Percentiles rank a stretch among this genome's conserved stretches.
Evolutionary conservation across 495 filamentous ascomycete species (phyloP).

Genomic region (Friedmanniomyces endolithicus): DNA sequence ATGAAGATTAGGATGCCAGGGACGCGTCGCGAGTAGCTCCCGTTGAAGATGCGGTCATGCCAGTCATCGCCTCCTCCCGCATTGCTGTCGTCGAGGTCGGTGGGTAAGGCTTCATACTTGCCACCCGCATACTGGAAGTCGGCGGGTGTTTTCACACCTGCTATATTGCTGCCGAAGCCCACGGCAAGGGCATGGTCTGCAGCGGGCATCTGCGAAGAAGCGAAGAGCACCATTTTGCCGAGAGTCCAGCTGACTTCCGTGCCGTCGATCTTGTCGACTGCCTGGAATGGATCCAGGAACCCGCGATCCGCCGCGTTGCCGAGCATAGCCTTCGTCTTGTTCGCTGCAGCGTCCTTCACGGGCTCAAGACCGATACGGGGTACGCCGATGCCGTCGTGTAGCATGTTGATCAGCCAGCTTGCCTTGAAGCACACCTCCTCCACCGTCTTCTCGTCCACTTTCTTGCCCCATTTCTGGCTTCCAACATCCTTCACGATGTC

Average conservation of each 20-base stretch:
- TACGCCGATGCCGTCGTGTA: slow-evolving; percentile 91
- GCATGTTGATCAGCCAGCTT: slow-evolving; percentile 89
- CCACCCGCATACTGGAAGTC: slow-evolving; percentile 83
- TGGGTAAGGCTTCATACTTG: slow-evolving; percentile 23
- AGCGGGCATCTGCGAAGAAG: slow-evolving; percentile 68
- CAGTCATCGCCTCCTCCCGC: slow-evolving; percentile 46
- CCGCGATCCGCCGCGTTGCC: slow-evolving; percentile 63
- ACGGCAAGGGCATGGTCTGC: slow-evolving; percentile 54
- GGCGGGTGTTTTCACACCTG: slow-evolving; percentile 43
- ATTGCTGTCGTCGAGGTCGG: slow-evolving; percentile 35
- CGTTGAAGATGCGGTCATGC: slow-evolving; percentile 58
- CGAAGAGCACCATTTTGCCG: slow-evolving; percentile 96
- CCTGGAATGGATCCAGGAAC: slow-evolving; percentile 78
- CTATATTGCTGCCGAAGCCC: slow-evolving; percentile 75
- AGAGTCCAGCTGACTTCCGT: slow-evolving; percentile 98
- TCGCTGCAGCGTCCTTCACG: slow-evolving; percentile 38
- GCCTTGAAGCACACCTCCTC: slow-evolving; percentile 94
- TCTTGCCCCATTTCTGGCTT: slow-evolving; percentile 59
- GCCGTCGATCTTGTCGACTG: slow-evolving; percentile 81
- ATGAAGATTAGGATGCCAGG: slow-evolving; percentile 63
- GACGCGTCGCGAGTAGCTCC: slow-evolving; percentile 50
- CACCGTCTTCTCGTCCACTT: slow-evolving; percentile 60
- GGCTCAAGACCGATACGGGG: slow-evolving; percentile 77
- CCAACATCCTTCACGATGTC: slow-evolving; percentile 53
- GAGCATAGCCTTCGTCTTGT: slow-evolving; percentile 62